Conservation (phyloP, 2,329 filamentous ascomycete genomes). For the Calonectria leucothoes region DNA sequence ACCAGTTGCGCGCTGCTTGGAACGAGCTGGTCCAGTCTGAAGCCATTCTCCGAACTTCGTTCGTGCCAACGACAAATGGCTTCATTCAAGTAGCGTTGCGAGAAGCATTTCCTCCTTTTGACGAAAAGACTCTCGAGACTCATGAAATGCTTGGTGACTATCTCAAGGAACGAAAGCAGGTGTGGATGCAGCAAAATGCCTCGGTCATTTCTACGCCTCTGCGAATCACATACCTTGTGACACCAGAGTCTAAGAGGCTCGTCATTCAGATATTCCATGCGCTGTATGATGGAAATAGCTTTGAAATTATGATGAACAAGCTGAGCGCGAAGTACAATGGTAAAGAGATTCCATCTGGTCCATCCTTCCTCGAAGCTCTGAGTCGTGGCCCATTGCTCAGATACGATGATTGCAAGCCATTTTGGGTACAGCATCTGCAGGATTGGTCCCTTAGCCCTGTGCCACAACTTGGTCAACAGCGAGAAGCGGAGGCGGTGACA, state of each 20-base stretch:
- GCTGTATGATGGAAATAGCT: conserved; percentile 86
- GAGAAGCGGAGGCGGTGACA: conserved; percentile 7
- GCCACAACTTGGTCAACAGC: conserved; percentile 13
- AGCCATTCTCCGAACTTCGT: conserved; percentile 78
- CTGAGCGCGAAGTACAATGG: conserved; percentile 52
- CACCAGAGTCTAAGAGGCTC: conserved; percentile 60
- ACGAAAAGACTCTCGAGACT: conserved; percentile 43
- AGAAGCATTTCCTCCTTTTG: conserved; percentile 56
- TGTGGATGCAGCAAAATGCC: conserved; percentile 68
- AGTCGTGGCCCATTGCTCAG: conserved; percentile 74
- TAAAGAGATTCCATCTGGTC: conserved; percentile 47
- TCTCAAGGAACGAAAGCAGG: conserved; percentile 49
- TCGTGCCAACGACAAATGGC: conserved; percentile 79
- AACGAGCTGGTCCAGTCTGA: conserved; percentile 59
- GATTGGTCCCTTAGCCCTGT: conserved; percentile 39
- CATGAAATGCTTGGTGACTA: conserved; percentile 46
- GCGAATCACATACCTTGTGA: conserved; percentile 52
- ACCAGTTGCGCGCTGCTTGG: conserved; percentile 69
- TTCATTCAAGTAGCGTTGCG: conserved; percentile 78
- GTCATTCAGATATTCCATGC: conserved; percentile 83
- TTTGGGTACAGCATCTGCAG: conserved; percentile 74
- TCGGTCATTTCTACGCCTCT: conserved; percentile 29
- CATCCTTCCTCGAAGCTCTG: conserved; percentile 75
- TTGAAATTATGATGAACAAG: conserved; percentile 73
- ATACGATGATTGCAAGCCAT: conserved; percentile 57